Conservation (phyloP, 1,139 yeast species). For the Waltiozyma sp. region DNA sequence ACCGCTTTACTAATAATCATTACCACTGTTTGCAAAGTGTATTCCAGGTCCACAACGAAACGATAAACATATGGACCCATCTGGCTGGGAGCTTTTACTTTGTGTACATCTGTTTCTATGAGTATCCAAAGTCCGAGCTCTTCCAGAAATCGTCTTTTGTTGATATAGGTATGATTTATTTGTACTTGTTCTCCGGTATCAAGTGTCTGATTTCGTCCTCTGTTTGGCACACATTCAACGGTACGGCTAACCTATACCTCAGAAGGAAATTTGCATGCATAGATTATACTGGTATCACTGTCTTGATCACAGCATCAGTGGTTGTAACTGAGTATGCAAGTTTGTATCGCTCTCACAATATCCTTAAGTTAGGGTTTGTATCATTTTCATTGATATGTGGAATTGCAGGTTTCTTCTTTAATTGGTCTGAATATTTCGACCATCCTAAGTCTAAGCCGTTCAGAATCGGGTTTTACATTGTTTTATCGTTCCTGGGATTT, state of each 20-base stretch:
- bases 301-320: constrained; percentile 83
- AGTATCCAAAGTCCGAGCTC: constrained; percentile 48
- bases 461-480: constrained; percentile 73
- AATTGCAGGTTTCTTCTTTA: constrained; percentile 58
- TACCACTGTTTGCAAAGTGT: constrained; percentile 44
- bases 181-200: constrained; percentile 62
- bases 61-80: constrained; percentile 93
- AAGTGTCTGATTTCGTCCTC: constrained; percentile 71
- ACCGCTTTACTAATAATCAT: constrained; percentile 69
- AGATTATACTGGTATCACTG: constrained; percentile 90
- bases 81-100: constrained; percentile 54
- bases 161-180: constrained; percentile 40
- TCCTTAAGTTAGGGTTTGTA: constrained; percentile 33
- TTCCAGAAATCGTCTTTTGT: constrained; percentile 27
- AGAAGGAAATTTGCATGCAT: constrained; percentile 81
- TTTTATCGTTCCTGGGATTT: constrained; percentile 68
- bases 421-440: constrained; percentile 89
- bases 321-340: constrained; percentile 78
- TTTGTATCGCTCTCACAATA: constrained; percentile 46
- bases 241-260: constrained; percentile 53
- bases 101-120: constrained; percentile 42
- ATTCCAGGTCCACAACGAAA: constrained; percentile 70
- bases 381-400: constrained; percentile 58
- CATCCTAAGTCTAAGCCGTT: constrained; percentile 72
- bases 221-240: constrained; percentile 87